A percentile compares a stretch with the other conserved stretches of the same genome.
Evolutionary conservation across 1,284 basidiomycete genomes (phyloP).

Genomic region (Veloporphyrellus conicus): DNA sequence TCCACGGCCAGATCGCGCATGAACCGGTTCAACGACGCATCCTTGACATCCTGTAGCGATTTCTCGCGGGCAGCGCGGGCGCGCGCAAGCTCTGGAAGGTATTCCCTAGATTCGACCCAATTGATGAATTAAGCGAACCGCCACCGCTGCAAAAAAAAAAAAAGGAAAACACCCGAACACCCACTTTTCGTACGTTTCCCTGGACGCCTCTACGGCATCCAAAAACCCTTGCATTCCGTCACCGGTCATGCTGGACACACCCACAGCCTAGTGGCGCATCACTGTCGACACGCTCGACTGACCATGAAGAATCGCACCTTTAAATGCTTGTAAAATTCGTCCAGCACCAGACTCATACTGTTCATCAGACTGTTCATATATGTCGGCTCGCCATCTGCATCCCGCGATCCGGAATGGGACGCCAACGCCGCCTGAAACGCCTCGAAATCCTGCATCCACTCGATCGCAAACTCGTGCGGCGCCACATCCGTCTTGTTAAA

Average conservation of each 20-base stretch:
- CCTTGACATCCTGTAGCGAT: conserved; percentile 63
- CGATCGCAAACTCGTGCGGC: conserved; percentile 85
- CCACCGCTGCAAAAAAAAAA: neutral
- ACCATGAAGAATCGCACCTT: conserved; percentile 49
- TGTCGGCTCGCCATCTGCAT: conserved; percentile 86
- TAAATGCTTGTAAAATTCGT: conserved; percentile 97
- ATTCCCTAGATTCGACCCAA: conserved; percentile 58
- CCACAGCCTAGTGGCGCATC: conserved; percentile 68
- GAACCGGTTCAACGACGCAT: conserved; percentile 76
- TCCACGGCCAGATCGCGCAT: conserved; percentile 85
- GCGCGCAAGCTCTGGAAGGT: conserved; percentile 84
- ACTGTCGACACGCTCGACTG: neutral
- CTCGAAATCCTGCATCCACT: conserved; percentile 99
- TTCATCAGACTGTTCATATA: conserved; percentile 99
- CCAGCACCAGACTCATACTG: conserved; percentile 96
- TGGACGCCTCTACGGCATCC: conserved; percentile 81
- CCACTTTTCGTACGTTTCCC: conserved; percentile 85
- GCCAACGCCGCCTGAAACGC: conserved; percentile 74
- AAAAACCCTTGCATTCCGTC: conserved; percentile 90
- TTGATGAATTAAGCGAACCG: conserved; percentile 7
- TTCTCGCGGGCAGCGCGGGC: conserved; percentile 60
- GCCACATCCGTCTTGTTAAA: conserved; percentile 98
- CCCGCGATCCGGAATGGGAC: conserved; percentile 58
- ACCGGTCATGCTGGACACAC: conserved; percentile 94
- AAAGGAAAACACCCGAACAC: conserved; percentile 15